Evolutionary conservation across 2,329 filamentous ascomycete species (phyloP), one percentile per base, ranked within the genome.

Genomic region (Geoglossum cookeanum): DNA sequence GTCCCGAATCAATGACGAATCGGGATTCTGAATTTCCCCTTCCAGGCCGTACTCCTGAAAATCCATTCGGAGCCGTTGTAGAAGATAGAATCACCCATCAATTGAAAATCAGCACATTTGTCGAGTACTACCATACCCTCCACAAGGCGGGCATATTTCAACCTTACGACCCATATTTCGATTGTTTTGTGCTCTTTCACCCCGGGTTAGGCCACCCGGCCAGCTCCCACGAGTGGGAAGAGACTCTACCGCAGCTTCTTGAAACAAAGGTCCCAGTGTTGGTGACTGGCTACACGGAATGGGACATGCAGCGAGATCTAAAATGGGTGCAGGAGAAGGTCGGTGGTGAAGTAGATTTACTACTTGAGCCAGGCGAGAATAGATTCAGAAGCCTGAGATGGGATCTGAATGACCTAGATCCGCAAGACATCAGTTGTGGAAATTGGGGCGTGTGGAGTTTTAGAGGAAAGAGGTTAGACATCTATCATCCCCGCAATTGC

Each of bases 381-480:
- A 78, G 77, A 15, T 98, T 98, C 74, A 79, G 91, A 65, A 98
- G 92, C 72, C 71, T 96, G 68, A 78, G 91, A 65, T 98, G 94
- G 94, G 94, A 98, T 71, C 70, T 98, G 65, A 96, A 98, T 66
- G 94, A 98, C 66, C 73, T 92, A 61, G 92, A 96, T 68, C 90
- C 91, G 5, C 87, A 94, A 67, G 92, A 97, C 69, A 76, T 97
- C 61, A 95, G 84, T 64, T 94, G 88, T 66, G 91, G 92, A 57
- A 98, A 98, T 70, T 98, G 89, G 88, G 92, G 92, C 9, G 75
- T 95, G 1, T 98, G 94, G 88, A 89, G 85, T 13, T 98, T 98
- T 75, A 81, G 92, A 71, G 92, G 92, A 64, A 98, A 98, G 80
- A 85, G 91, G 80, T 96, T 2, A 9, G 48, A 5, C 9, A 13